Conservation (phyloP, 192 early-diverging fungal species). For the Backusella circina region DNA sequence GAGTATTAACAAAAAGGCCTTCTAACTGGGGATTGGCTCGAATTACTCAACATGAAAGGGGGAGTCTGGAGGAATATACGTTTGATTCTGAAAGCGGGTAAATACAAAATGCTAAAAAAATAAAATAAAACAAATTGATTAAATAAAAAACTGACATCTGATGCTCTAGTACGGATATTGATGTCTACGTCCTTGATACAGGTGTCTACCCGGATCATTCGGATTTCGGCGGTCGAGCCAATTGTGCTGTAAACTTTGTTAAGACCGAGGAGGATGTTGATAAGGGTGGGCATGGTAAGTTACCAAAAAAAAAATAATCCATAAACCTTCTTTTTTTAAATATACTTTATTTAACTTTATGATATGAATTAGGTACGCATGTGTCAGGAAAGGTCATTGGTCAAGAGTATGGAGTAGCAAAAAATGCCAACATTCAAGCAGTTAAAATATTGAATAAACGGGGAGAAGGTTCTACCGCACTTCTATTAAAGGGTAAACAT, state of each 20-base stretch:
- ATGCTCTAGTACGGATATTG: constrained; percentile 38
- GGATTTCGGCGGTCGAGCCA: constrained; percentile 49
- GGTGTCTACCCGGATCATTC: constrained; percentile 43
- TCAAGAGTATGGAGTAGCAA: constrained; percentile 63
- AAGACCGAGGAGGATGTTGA: constrained; percentile 27
- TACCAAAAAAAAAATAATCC: background rate
- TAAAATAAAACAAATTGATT: background rate
- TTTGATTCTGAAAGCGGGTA: constrained; percentile 61
- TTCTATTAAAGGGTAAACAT: constrained; percentile 41
- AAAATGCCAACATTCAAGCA: constrained; percentile 48
- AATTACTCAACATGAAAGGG: constrained; percentile 34
- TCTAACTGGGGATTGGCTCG: constrained; percentile 50
- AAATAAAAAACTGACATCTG: background rate
- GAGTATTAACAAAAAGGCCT: background rate
- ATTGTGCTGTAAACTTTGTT: constrained; percentile 34
- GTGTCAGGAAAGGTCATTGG: constrained; percentile 28
- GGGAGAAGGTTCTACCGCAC: constrained; percentile 48
- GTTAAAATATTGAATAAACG: constrained; percentile 56
- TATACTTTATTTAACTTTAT: background rate
- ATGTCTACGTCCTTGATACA: constrained; percentile 66
- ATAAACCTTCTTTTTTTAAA: background rate
- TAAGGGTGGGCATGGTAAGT: constrained; percentile 46
- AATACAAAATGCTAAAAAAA: background rate
- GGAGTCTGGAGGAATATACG: constrained; percentile 42
- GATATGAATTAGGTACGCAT: constrained; percentile 17